Base-by-base conservation (phyloP, 331 rosid genomes). In the Dryas integrifolia region DNA sequence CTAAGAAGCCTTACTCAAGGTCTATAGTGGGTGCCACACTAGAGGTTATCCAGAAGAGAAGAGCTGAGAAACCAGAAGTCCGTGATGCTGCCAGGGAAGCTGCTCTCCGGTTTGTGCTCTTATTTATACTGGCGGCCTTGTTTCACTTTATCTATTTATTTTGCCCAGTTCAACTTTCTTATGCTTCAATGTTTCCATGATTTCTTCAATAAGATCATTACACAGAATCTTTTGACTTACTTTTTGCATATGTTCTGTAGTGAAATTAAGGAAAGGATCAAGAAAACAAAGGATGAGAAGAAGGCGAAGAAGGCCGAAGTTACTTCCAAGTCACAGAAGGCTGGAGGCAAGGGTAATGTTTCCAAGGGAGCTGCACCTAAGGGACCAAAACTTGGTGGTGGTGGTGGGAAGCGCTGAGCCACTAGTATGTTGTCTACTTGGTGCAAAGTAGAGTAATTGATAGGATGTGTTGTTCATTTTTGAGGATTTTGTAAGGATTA, bases 41-140 rank as follows among this genome's bases (percentile, higher is more conserved):
- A 65, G 98, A 92, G 84, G 92, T 92, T 48, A 92, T 92, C 70
- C 98, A 89, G 76, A 92, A 86, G 76, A 89, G 72, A 56, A 86
- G 98, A 56, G 50, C 95, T 0, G 98, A 92, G 80, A 92, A 92
- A 79, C 98, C 92, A 0, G 97, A 92, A 58, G 94, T 92, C 69
- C 87, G 96, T 14, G 97, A 89, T 82, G 96, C 97, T 41, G 97
- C 96, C 0, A 85, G 97, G 58, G 97, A 92, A 84, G 96, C 97
- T 81, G 97, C 97, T 14, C 97, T 89, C 7, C 97, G 96, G 97
- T 89, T 14, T 1, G 92, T 76, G 4, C 7, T 72, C 64, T 41
- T 43, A 9, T 18, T 39, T 26, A 9, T 18, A 24, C 63, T 50
- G 5, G 5, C 26, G 14, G 15, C 40, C 57, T 30, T 9, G 69